Base-by-base conservation (phyloP, 345 rosid genomes). In the Cochlearia excelsa region DNA sequence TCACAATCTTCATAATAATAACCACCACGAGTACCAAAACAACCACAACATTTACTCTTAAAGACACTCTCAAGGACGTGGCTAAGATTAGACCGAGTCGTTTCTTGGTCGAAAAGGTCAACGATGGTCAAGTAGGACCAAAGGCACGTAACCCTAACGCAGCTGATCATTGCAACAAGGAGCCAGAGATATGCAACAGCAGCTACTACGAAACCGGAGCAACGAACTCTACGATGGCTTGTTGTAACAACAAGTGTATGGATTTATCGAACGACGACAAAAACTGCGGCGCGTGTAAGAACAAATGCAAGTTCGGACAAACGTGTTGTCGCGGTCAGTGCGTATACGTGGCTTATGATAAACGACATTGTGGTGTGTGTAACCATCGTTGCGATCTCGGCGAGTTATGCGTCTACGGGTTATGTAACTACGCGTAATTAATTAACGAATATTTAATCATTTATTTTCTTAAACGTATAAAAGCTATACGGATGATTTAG, bases 211-310 rank as follows among this genome's bases (percentile, higher is more conserved):
- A 54, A 44, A 79, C 72, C 37, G 63, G 75, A 76, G 67, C 23
- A 16, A 16, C 6, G 40, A 65, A 65, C 47, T 30, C 67, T 34
- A 59, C 63, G 30, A 72, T 61, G 71, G 44, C 31, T 65, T 92
- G 98, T 67, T 92, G 98, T 59, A 80, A 80, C 75, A 88, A 92
- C 81, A 86, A 86, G 66, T 92, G 98, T 56, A 54, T 80, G 40
- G 78, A 86, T 49, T 46, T 88, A 61, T 57, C 69, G 0, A 8
- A 46, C 0, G 93, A 88, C 29, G 41, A 64, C 23, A 51, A 81
- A 23, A 84, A 92, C 68, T 88, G 98, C 10, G 98, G 98, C 1
- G 70, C 73, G 0, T 92, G 96, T 80, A 80, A 76, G 77, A 78
- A 23, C 49, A 83, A 81, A 59, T 92, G 98, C 75, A 75, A 70